These are phyloP conservation scores for Chaetomiaceae sp. DNA, from an alignment of 2,329 filamentous ascomycete genomes.

Conservation along the genomic window DNA sequence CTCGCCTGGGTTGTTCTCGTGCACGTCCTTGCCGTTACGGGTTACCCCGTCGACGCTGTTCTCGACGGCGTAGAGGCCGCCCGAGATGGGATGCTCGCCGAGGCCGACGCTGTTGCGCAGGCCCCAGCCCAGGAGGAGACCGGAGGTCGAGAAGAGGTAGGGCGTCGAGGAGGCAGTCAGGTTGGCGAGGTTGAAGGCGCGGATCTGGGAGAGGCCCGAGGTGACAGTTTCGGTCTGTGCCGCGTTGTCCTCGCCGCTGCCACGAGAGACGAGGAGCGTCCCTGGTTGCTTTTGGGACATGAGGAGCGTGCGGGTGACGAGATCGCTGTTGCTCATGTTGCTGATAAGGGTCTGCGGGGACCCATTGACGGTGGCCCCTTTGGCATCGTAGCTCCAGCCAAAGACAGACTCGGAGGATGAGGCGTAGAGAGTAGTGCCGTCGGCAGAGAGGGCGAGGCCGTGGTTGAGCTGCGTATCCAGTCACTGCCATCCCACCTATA, in stretches of 20 bases:
- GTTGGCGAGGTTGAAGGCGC: constrained; percentile 38
- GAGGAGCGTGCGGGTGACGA: constrained; percentile 59
- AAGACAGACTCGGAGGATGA: constrained; percentile 52
- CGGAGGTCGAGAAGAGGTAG: constrained; percentile 45
- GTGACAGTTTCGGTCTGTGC: constrained; percentile 38
- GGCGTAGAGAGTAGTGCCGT: constrained; percentile 45
- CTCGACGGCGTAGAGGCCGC: constrained; percentile 58
- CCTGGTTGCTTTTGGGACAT: constrained; percentile 47
- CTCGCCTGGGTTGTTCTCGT: constrained; percentile 66
- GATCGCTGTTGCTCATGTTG: constrained; percentile 54
- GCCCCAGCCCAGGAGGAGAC: constrained; percentile 58
- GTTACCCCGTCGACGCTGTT: constrained; percentile 64
- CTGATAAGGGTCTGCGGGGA: constrained; percentile 46
- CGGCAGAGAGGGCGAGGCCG: constrained; percentile 42
- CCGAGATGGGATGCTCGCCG: constrained; percentile 53
- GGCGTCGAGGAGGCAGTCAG: constrained; percentile 28
- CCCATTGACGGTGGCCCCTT: constrained; percentile 38
- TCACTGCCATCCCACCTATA: too few relatives aligned
- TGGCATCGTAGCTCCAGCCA: constrained; percentile 56
- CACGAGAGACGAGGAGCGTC: constrained; percentile 57
- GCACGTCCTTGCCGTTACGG: constrained; percentile 55
- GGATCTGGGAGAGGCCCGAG: constrained; percentile 57
- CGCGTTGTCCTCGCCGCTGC: constrained; percentile 56
- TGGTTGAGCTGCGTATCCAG: constrained; percentile 53
- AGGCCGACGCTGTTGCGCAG: constrained; percentile 68